Evolutionary conservation across 2,329 filamentous ascomycete species (phyloP), one percentile per base, ranked within the genome.

Genomic region (Alternaria triticina): DNA sequence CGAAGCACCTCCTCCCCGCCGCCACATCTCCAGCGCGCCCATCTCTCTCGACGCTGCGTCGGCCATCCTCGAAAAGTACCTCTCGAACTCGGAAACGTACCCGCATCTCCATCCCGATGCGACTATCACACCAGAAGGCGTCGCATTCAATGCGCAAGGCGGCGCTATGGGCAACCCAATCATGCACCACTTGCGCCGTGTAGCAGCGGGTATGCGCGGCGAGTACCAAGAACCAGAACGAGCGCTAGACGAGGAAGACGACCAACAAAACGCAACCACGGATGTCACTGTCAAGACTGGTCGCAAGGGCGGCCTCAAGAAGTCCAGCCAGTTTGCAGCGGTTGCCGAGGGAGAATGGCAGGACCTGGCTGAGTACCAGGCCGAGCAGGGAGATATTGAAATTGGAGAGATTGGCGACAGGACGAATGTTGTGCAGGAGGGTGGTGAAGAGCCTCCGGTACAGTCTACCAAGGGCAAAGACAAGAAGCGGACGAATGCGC

Each of bases 161-260:
- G 83, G 83, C 2, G 77, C 82, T 0, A 72, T 69, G 17, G 83
- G 84, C 46, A 82, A 83, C 8, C 77, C 86, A n/a, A 79, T 82
- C 13, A 78, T 88, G 56, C 84, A 86, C 71, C 85, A 87, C 69
- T 73, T 88, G 49, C 79, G 82, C 40, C 81, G 86, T 51, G 83
- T 88, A 9, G 84, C 85, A 65, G 82, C 83, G 6, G 86, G 86
- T 0, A 67, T 88, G 62, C 73, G 79, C 20, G 86, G 86, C 22
- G 85, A 87, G 74, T 81, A 80, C 65, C 72, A 87, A 25, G 83
- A 79, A 67, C 79, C 79, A 0, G 82, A 84, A 58, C 74, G 81
- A 9, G 78, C 73, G 30, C 73, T 82, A 10, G 83, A 84, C 64
- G 64, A 78, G 7, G 76, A 78, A 40, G 79, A 78, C 20, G 78